phyloP scores from a whole-genome alignment of 805 yeast genomes.

The Candida tammaniensis region DNA sequence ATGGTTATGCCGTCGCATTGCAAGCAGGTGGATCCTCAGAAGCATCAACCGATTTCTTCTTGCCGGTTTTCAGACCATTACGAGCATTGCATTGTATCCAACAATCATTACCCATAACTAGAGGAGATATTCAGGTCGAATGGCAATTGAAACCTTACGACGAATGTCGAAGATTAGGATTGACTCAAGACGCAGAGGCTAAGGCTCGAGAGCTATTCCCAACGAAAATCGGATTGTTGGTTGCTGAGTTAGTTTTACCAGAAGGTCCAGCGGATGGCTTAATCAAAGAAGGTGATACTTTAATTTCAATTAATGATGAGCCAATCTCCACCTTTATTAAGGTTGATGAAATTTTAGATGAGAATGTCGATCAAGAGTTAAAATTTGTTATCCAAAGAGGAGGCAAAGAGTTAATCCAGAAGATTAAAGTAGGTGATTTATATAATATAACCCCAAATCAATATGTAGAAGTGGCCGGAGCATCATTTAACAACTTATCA shows the following conservation, averaged over 20 bases:
- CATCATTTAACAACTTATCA: constrained; percentile 78
- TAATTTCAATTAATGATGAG: constrained; percentile 68
- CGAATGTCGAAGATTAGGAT: constrained; percentile 84
- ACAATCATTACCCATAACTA: constrained; percentile 53
- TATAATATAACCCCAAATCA: constrained; percentile 81
- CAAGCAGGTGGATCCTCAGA: constrained; percentile 94
- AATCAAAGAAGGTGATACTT: constrained; percentile 82
- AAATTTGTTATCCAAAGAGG: constrained; percentile 69
- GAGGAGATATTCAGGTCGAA: constrained; percentile 91
- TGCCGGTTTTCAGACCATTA: constrained; percentile 79
- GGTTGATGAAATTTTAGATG: constrained; percentile 82
- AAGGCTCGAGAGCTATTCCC: constrained; percentile 69
- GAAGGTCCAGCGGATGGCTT: constrained; percentile 77
- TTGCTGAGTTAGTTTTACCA: constrained; percentile 78
- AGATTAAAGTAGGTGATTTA: constrained; percentile 65
- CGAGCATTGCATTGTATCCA: constrained; percentile 81
- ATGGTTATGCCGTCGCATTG: constrained; percentile 84
- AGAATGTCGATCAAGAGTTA: constrained; percentile 57
- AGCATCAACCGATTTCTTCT: constrained; percentile 89
- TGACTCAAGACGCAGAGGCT: constrained; percentile 70
- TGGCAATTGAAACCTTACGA: constrained; percentile 87
- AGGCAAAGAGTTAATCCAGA: constrained; percentile 53
- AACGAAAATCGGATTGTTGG: constrained; percentile 72
- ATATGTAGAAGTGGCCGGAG: constrained; percentile 81
- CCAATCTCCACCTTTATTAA: constrained; percentile 67